Evolutionary conservation across 169 alveolate genomes (phyloP).

Genomic region (Nephromyces sp.): DNA sequence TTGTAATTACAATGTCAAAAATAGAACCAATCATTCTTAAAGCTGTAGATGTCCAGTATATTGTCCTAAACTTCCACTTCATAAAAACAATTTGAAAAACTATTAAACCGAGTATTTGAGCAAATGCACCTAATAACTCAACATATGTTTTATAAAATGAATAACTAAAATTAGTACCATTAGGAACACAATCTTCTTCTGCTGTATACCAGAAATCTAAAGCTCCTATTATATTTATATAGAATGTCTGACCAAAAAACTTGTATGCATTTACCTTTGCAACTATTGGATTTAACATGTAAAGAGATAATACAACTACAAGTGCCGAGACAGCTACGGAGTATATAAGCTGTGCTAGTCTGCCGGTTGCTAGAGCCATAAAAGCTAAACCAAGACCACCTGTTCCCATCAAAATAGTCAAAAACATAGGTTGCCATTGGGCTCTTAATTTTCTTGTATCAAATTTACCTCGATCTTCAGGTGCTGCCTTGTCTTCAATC

Average conservation of each 20-base stretch:
- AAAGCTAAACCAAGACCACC: neutral
- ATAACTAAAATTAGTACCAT: constrained; percentile 28
- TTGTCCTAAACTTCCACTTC: constrained; percentile 12
- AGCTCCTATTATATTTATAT: constrained; percentile 17
- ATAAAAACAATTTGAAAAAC: constrained; percentile 14
- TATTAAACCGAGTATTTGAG: constrained; percentile 11
- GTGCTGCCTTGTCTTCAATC: constrained; percentile 3
- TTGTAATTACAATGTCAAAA: constrained; percentile 12
- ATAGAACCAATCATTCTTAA: constrained; percentile 17
- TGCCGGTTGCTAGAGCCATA: neutral
- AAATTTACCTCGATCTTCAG: neutral
- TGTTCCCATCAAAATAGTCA: neutral
- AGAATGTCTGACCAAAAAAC: constrained; percentile 6
- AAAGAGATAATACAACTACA: neutral
- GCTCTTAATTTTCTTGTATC: too few species aligned
- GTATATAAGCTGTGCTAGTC: neutral
- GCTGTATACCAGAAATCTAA: constrained; percentile 19
- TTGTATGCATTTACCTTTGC: constrained; percentile 14
- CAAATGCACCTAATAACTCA: constrained; percentile 9
- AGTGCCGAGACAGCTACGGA: neutral
- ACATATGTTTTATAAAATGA: constrained; percentile 20
- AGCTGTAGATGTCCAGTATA: constrained; percentile 13
- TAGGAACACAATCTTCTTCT: constrained; percentile 12
- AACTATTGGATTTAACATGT: constrained; percentile 3
- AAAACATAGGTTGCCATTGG: too few species aligned